Evolutionary conservation across 805 yeast species (phyloP), one percentile per base, ranked within the genome.

Genomic region (Lipomyces oligophaga): DNA sequence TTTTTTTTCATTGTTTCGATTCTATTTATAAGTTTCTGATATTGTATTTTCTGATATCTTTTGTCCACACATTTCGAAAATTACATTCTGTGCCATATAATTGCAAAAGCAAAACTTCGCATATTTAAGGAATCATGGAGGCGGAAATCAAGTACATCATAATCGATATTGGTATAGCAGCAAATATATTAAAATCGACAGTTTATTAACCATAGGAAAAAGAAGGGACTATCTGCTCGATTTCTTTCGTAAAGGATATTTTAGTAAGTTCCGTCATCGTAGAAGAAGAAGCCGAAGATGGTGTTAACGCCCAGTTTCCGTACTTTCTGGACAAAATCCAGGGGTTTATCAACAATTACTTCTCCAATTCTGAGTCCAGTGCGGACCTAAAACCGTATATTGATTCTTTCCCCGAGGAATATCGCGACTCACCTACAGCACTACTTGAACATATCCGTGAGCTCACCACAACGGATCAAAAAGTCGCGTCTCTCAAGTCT

Each of bases 191-290:
- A 27, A 13, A 13, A 27, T 10, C 30, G 30, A 27, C 13, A 27
- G 13, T 7, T n/a, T n/a, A 19, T 10, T 31, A 13, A 63, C 83
- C 1, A 70, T 88, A 4, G 8, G 19, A 86, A 57, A 86, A 87
- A 28, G 97, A 89, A 62, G 97, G 97, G 15, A 89, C 97, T 0
- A 80, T 89, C 25, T 89, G 97, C 61, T 89, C 96, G 2, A 88
- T 89, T 18, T 74, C 89, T 1, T 89, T 89, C 61, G 97, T 89
- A 34, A 83, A 84, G 58, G 88, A 85, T 24, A 71, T 69, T 1
- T 67, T 89, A 27, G 59, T 55, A 38, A 10, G 52, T 16, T 7
- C 22, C n/a, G n/a, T n/a, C n/a, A n/a, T n/a, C n/a, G n/a, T n/a
- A n/a, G n/a, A n/a, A n/a, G n/a, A n/a, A n/a, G n/a, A n/a, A n/a